Percentiles rank a stretch among this genome's conserved stretches.
Evolutionary conservation across 495 filamentous ascomycete genomes (phyloP).

Genomic region (Xanthoparmelia taractica): DNA sequence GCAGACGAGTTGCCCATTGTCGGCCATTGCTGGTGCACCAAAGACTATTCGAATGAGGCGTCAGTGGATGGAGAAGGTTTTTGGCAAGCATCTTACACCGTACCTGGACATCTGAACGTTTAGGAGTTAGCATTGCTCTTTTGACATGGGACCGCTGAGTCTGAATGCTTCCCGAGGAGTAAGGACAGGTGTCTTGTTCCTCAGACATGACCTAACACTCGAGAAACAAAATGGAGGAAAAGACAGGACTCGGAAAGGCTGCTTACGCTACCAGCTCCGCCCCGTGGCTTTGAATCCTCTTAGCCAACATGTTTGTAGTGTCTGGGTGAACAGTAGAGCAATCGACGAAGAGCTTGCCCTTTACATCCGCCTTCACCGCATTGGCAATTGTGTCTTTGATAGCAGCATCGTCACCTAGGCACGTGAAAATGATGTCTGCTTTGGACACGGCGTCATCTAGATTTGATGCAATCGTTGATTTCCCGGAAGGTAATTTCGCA

Average conservation of each 20-base stretch:
- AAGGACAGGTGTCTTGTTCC: not conserved
- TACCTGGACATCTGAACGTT: constrained; percentile 41
- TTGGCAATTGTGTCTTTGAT: constrained; percentile 46
- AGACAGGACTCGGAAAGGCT: not conserved
- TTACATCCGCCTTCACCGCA: constrained; percentile 40
- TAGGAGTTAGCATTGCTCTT: not conserved
- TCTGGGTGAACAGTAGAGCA: constrained; percentile 86
- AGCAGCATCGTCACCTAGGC: constrained; percentile 71
- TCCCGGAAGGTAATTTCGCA: constrained; percentile 44
- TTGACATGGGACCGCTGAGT: not conserved
- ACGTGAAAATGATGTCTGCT: constrained; percentile 76
- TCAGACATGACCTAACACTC: not conserved
- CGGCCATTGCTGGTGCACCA: constrained; percentile 30
- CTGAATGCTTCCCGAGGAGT: not conserved
- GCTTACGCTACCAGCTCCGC: constrained; percentile 59
- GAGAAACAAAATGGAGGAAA: too few relatives aligned
- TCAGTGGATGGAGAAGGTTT: not conserved
- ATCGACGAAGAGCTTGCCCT: constrained; percentile 70
- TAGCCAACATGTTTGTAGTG: constrained; percentile 58
- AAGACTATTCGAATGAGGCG: constrained; percentile 22
- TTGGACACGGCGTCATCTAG: constrained; percentile 57
- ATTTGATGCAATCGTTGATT: constrained; percentile 51
- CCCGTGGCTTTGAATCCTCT: constrained; percentile 47
- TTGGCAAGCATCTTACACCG: constrained; percentile 9
- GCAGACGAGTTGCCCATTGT: constrained; percentile 64